Evolutionary conservation across 2,329 filamentous ascomycete species (phyloP).

Genomic region (Calonectria hongkongensis): DNA sequence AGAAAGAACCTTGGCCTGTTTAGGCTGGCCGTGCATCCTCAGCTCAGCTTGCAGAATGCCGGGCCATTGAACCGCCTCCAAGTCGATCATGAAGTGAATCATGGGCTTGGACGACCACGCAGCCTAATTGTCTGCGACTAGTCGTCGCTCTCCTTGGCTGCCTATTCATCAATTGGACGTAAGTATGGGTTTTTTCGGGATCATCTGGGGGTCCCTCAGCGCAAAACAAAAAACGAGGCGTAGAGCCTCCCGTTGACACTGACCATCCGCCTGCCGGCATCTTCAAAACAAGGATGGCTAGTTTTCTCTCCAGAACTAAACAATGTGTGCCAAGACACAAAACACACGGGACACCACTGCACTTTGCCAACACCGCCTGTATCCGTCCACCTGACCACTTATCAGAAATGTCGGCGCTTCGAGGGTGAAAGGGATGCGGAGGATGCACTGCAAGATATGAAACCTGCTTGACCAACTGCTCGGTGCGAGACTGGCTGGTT

Average conservation of each 20-base stretch:
- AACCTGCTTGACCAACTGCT: constrained; percentile 5
- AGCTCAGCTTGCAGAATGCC: constrained; percentile 20
- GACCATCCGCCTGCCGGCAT: constrained; percentile 1
- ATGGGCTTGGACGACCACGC: constrained; percentile 1
- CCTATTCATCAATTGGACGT: not conserved
- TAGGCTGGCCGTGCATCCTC: constrained; percentile 37
- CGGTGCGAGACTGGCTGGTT: too few species aligned
- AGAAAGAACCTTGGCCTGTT: constrained; percentile 35
- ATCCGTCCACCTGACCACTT: constrained; percentile 21
- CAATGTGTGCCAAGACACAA: constrained; percentile 20
- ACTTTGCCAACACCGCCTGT: constrained; percentile 18
- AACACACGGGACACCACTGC: constrained; percentile 18
- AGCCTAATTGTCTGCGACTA: not conserved
- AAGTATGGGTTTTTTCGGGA: not conserved
- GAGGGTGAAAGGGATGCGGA: constrained; percentile 27
- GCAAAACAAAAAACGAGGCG: not conserved
- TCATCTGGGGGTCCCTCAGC: constrained; percentile 12
- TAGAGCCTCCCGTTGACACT: constrained; percentile 25
- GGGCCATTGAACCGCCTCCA: constrained; percentile 9
- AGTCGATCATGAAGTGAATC: constrained; percentile 24
- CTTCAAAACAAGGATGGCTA: constrained; percentile 26
- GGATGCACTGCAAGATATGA: constrained; percentile 33
- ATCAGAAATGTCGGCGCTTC: constrained; percentile 42
- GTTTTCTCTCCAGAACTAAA: not conserved
- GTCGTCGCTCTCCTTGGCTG: constrained; percentile 1